phyloP scores from a whole-genome alignment of 306 rosid genomes.

The Spatholobus suberectus region DNA sequence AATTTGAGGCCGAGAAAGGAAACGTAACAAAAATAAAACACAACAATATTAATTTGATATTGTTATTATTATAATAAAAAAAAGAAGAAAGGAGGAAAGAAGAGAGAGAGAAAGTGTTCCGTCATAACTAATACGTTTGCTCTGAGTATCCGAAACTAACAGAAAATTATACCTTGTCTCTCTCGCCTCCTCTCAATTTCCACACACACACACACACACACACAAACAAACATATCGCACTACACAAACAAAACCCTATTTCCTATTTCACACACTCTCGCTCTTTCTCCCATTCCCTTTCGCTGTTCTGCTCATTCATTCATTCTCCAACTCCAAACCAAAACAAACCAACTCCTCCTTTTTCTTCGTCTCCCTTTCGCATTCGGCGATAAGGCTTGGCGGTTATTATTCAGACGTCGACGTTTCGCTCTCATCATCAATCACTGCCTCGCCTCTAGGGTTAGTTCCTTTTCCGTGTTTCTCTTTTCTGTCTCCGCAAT shows the following conservation, averaged over 20 bases:
- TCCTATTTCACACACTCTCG: conserved; percentile 16
- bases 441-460: conserved; percentile 67
- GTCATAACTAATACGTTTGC: conserved; percentile 55
- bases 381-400: conserved; percentile 42
- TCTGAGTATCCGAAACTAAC: conserved; percentile 67
- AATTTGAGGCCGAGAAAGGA: neutral
- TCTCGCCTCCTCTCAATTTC: conserved; percentile 47
- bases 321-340: conserved; percentile 17
- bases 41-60: neutral
- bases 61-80: neutral
- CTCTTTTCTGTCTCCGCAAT: neutral
- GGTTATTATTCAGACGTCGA: conserved; percentile 59
- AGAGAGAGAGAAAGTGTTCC: conserved; percentile 48
- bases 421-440: conserved; percentile 55
- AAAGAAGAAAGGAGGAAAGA: neutral
- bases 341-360: neutral
- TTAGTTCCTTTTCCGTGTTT: conserved; percentile 43
- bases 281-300: neutral
- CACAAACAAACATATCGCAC: conserved; percentile 51
- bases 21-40: neutral
- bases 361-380: neutral
- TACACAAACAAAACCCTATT: conserved; percentile 65
- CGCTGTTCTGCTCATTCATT: conserved; percentile 10
- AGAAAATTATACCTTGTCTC: conserved; percentile 56
- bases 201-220: too few relatives aligned